Evolutionary conservation across 768 basidiomycete species (phyloP).

Genomic region (Imleria badia): DNA sequence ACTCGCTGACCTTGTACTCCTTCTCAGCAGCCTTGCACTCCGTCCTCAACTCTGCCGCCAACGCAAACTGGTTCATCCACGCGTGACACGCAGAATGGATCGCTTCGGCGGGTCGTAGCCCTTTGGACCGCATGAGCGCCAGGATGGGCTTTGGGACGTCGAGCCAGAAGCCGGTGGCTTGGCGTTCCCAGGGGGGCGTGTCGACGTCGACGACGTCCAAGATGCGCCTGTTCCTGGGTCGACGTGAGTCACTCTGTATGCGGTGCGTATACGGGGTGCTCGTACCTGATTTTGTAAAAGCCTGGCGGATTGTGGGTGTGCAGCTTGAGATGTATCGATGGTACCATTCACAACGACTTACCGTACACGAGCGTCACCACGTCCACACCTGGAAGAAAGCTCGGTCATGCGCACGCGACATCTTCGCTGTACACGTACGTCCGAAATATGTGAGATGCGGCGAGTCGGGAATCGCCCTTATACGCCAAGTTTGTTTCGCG

Average conservation of each 20-base stretch:
- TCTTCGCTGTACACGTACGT: constrained; percentile 42
- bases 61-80: constrained; percentile 71
- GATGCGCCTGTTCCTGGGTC: constrained; percentile 54
- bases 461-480: constrained; percentile 60
- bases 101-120: constrained; percentile 69
- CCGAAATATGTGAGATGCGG: constrained; percentile 68
- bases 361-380: constrained; percentile 74
- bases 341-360: constrained; percentile 31
- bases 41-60: constrained; percentile 69
- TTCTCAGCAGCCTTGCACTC: constrained; percentile 84
- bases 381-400: constrained; percentile 48
- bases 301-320: constrained; percentile 41
- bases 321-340: neutral
- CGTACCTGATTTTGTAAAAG: constrained; percentile 76
- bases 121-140: constrained; percentile 50
- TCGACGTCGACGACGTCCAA: constrained; percentile 78
- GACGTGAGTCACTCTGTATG: neutral
- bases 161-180: constrained; percentile 77
- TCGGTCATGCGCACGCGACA: neutral
- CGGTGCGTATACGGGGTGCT: neutral
- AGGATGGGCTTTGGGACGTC: constrained; percentile 62
- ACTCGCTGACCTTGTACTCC: constrained; percentile 56
- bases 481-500: constrained; percentile 72
- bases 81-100: constrained; percentile 88
- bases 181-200: constrained; percentile 73